Percentiles rank a stretch among this genome's conserved stretches.
These are phyloP conservation scores for Lactarius trivialis DNA, from an alignment of 768 basidiomycete genomes.

Conservation along the genomic window DNA sequence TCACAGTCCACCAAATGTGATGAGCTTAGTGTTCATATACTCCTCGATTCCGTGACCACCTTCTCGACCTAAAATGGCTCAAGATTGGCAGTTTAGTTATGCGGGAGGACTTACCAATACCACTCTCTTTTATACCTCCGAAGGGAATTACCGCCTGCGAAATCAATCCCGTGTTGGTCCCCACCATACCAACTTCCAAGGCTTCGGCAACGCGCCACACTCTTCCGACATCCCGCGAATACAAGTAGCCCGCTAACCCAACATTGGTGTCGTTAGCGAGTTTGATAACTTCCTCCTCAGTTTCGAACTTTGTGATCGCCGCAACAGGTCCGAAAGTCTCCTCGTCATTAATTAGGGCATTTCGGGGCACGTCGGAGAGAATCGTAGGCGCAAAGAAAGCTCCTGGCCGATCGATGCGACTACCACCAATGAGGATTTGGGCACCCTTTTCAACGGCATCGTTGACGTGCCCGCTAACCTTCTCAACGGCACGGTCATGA, in stretches of 20 bases:
- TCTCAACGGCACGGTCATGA: constrained; percentile 76
- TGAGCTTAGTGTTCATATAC: constrained; percentile 76
- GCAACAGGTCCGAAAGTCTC: constrained; percentile 97
- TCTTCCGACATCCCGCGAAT: constrained; percentile 75
- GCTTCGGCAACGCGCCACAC: constrained; percentile 94
- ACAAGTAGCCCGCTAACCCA: constrained; percentile 95
- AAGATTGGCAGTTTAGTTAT: constrained; percentile 16
- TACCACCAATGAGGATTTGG: constrained; percentile 85
- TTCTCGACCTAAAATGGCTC: constrained; percentile 52
- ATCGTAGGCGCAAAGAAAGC: constrained; percentile 86
- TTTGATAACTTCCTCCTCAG: constrained; percentile 86
- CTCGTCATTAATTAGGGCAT: constrained; percentile 63
- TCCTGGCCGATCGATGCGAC: constrained; percentile 47
- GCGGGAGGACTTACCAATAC: constrained; percentile 40
- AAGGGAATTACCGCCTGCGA: constrained; percentile 80
- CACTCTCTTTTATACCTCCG: constrained; percentile 89
- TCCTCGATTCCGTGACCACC: constrained; percentile 89
- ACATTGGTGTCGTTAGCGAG: constrained; percentile 78
- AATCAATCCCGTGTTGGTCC: constrained; percentile 73
- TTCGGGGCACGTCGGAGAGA: constrained; percentile 70
- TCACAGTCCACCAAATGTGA: constrained; percentile 69
- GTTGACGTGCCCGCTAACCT: constrained; percentile 79
- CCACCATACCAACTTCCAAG: constrained; percentile 92
- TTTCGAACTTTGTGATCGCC: constrained; percentile 81
- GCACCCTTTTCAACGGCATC: constrained; percentile 86